Evolutionary conservation across 2,329 filamentous ascomycete species (phyloP), one percentile per base, ranked within the genome.

Genomic region (Botrytis pseudocinerea): DNA sequence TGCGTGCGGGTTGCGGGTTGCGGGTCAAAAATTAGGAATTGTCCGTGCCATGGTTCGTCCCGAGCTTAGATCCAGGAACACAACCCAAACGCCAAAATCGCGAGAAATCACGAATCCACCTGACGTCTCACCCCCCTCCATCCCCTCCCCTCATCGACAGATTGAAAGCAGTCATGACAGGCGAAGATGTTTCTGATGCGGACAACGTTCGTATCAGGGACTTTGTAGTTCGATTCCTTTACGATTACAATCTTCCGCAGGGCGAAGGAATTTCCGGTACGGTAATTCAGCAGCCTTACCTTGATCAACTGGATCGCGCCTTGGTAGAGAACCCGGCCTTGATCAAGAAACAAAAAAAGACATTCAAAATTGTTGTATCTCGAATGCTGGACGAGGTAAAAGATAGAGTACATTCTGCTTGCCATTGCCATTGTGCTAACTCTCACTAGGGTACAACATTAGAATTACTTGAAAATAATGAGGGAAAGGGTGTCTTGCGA

Each of bases 31-130:
- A 7, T 54, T 14, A 54, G 48, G 42, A 8, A 57, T 20, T n/a
- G 48, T 16, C 65, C 35, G 65, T 68, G 65, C 65, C 51, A 54
- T 54, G 25, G n/a, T 54, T 38, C 46, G 35, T 12, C 6, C 2
- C 25, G 9, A 54, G 51, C 14, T 54, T 40, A 57, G 64, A 22
- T 66, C 9, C 64, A 66, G 64, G 64, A 54, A 66, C 63, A 48
- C 46, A 66, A 25, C n/a, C 46, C 46, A 54, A 25, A 38, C 46
- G 32, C 44, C 60, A 38, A 65, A 71, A 28, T 48, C 69, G 59
- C 69, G 44, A 70, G 61, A 68, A 59, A 59, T 46, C 70, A 59
- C 70, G 70, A 20, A 42, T 10, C 22, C 70, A 72, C 40, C 51
- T 72, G 70, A 72, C 62, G 48, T 60, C 22, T 32, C 25, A n/a